Conservation (phyloP, 2,329 filamentous ascomycete species). For the Alternaria tenuissima region DNA sequence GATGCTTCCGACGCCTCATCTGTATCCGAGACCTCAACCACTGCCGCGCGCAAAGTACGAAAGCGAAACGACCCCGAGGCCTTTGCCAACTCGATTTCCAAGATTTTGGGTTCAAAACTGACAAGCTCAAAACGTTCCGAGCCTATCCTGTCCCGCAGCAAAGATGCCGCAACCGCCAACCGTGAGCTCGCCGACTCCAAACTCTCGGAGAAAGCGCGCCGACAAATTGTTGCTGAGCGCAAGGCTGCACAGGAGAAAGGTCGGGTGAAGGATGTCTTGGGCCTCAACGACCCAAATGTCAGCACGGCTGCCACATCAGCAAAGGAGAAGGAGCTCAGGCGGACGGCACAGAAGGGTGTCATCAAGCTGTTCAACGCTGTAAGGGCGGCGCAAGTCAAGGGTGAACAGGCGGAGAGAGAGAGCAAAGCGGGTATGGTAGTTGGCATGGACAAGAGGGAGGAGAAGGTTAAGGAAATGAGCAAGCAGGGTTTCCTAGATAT, state of each 20-base stretch:
- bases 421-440: constrained; percentile 76
- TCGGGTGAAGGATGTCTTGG: constrained; percentile 84
- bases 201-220: constrained; percentile 81
- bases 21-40: constrained; percentile 45
- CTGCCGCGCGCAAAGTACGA: constrained; percentile 60
- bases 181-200: constrained; percentile 77
- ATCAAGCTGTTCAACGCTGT: constrained; percentile 97
- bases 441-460: constrained; percentile 80
- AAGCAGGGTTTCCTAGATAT: constrained; percentile 96
- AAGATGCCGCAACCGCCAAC: constrained; percentile 74
- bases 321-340: constrained; percentile 80
- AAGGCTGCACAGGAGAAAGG: constrained; percentile 83
- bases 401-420: constrained; percentile 76
- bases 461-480: constrained; percentile 93
- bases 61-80: constrained; percentile 93
- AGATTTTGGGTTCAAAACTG: constrained; percentile 90
- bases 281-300: constrained; percentile 61
- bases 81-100: constrained; percentile 91
- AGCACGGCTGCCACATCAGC: constrained; percentile 66
- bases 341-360: constrained; percentile 91
- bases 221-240: constrained; percentile 82
- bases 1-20: constrained; percentile 49
- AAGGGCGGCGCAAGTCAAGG: constrained; percentile 88
- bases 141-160: constrained; percentile 88
- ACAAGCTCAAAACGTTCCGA: constrained; percentile 82